A percentile compares a stretch with the other conserved stretches of the same genome.
Conservation (phyloP, 2,329 filamentous ascomycete genomes). For the Aspergillus versicolor region DNA sequence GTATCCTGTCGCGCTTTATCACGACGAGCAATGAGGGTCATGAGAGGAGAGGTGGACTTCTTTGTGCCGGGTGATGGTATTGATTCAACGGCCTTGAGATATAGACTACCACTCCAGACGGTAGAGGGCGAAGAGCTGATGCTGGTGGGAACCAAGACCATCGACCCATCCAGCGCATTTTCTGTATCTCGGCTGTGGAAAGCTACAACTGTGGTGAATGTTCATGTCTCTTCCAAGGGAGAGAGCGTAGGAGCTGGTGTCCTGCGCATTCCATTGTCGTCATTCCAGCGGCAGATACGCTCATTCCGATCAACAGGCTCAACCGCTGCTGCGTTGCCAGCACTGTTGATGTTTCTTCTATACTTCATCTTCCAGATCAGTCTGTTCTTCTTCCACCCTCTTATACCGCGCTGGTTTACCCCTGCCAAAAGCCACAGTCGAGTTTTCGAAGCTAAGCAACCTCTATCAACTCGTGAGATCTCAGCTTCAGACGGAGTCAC, state of each 20-base stretch:
- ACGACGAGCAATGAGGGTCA: background rate
- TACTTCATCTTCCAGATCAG: constrained; percentile 10
- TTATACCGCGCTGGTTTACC: background rate
- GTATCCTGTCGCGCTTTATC: constrained; percentile 10
- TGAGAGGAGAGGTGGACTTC: constrained; percentile 1
- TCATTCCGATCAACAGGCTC: constrained; percentile 5
- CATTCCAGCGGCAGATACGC: constrained; percentile 13
- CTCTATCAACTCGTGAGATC: background rate
- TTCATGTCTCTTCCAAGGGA: constrained; percentile 7
- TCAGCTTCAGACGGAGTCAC: background rate
- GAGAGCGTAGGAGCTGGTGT: constrained; percentile 11
- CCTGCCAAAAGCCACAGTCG: background rate
- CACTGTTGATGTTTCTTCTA: constrained; percentile 12
- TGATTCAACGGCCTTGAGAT: constrained; percentile 9
- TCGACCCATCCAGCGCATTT: constrained; percentile 11
- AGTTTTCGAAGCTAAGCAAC: background rate
- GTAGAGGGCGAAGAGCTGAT: constrained; percentile 9
- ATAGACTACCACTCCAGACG: background rate
- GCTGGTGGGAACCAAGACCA: background rate
- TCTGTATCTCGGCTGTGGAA: constrained; percentile 15
- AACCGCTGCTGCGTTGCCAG: background rate
- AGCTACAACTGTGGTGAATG: constrained; percentile 16
- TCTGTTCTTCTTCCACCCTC: constrained; percentile 15
- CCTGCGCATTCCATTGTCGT: constrained; percentile 13
- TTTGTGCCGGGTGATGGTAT: background rate